These are phyloP conservation scores for Nectriaceae sp. DNA, from an alignment of 2,329 filamentous ascomycete species.

Conservation along the genomic window DNA sequence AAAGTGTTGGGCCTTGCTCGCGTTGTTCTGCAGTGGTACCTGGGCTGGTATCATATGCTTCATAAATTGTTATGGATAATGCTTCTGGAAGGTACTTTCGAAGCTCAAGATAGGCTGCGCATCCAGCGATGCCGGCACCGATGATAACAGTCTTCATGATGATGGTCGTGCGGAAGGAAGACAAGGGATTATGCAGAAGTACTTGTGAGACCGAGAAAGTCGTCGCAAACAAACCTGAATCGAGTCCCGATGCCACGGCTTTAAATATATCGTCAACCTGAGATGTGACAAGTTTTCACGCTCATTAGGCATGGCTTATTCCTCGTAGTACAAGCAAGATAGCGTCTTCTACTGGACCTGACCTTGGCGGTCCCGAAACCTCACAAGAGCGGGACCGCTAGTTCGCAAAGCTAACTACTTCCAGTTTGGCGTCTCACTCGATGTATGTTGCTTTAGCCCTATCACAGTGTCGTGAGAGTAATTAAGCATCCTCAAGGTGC, in stretches of 20 bases:
- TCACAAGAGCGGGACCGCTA: no score
- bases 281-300: no score
- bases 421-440: no score
- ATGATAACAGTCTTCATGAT: constrained; percentile 28
- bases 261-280: constrained; percentile 6
- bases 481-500: no score
- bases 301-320: no score
- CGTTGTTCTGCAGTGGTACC: constrained; percentile 17
- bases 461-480: no score
- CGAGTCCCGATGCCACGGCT: not conserved
- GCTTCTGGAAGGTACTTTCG: constrained; percentile 20
- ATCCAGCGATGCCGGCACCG: constrained; percentile 28
- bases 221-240: not conserved
- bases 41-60: constrained; percentile 22
- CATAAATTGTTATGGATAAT: constrained; percentile 24
- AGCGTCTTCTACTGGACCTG: no score
- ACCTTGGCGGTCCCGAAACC: no score
- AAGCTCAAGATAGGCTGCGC: constrained; percentile 24
- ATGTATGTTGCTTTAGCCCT: no score
- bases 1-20: constrained; percentile 21
- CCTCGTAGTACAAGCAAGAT: no score
- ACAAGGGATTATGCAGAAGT: not conserved
- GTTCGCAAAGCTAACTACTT: no score
- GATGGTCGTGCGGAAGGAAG: not conserved
- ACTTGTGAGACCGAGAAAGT: not conserved